These are phyloP conservation scores for Phylloporus sp. DNA, from an alignment of 1,284 basidiomycete genomes.

Conservation along the genomic window DNA sequence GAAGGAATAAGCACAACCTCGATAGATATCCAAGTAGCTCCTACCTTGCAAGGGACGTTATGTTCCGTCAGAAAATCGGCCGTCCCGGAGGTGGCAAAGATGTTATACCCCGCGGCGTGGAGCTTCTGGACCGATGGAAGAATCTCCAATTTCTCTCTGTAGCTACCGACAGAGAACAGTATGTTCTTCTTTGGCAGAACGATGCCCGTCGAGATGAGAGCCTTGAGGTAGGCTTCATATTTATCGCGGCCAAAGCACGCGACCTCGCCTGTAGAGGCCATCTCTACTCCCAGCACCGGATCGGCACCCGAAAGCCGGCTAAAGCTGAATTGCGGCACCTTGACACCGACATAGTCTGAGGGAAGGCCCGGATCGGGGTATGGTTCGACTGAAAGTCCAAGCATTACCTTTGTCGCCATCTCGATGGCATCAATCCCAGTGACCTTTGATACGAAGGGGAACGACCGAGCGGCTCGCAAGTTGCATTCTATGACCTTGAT, in stretches of 20 bases:
- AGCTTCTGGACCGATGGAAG: slow-evolving; percentile 96
- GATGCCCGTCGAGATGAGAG: slow-evolving; percentile 95
- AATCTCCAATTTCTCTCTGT: slow-evolving; percentile 97
- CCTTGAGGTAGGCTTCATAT: slow-evolving; percentile 98
- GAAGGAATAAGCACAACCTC: slow-evolving; percentile 14
- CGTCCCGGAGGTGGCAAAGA: slow-evolving; percentile 97
- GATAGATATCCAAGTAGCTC: slow-evolving; percentile 2
- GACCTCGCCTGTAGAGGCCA: slow-evolving; percentile 99
- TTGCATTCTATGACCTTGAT: slow-evolving; percentile 99
- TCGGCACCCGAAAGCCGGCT: slow-evolving; percentile 95
- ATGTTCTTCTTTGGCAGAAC: slow-evolving; percentile 95
- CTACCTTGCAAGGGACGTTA: slow-evolving; percentile 84
- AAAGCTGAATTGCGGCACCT: slow-evolving; percentile 99
- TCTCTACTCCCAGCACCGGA: slow-evolving; percentile 98
- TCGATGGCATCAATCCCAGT: slow-evolving; percentile 98
- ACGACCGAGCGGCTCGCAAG: slow-evolving; percentile 95
- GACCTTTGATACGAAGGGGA: slow-evolving; percentile 99
- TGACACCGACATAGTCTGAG: slow-evolving; percentile 94
- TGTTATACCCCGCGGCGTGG: slow-evolving; percentile 92
- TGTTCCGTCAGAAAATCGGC: slow-evolving; percentile 94
- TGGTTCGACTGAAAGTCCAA: slow-evolving; percentile 86
- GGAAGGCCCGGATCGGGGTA: slow-evolving; percentile 92
- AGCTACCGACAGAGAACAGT: slow-evolving; percentile 93
- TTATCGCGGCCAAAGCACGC: slow-evolving; percentile 98
- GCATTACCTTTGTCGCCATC: slow-evolving; percentile 98